Base-by-base conservation (phyloP, 495 filamentous ascomycete genomes). In the Tetracladium marchalianum region DNA sequence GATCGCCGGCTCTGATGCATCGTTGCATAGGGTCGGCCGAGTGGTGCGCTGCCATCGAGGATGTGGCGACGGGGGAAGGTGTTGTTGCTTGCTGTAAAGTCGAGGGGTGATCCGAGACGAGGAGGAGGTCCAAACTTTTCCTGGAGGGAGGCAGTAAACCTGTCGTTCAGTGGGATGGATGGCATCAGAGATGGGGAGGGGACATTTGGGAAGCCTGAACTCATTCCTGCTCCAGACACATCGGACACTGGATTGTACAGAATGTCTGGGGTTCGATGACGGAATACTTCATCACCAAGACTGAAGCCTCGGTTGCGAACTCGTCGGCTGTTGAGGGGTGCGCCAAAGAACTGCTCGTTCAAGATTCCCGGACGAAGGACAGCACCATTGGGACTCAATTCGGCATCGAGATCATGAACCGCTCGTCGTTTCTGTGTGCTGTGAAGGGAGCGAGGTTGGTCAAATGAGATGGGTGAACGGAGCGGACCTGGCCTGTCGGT, bases 231-330 rank as follows among this genome's bases (percentile, higher is more conserved):
- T 61, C 62, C 22, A 5, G 11, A 11, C 1, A 13, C 18, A 24
- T 62, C 57, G 31, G 11, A 35, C 11, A 13, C 13, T 19, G 10
- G n/a, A 9, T n/a, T 19, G 27, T 10, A 34, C 32, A 43, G 42
- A 33, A 44, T 31, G 5, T 31, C 46, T 24, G 43, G 39, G 35
- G 22, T 31, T 4, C 37, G 42, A 33, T 45, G 27, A 13, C 44
- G 38, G n/a, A 59, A 43, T 12, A 43, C 54, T 35, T 58, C 57
- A 42, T 70, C 78, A n/a, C 72, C 63, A 32, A 81, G 70, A 18
- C 75, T 79, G 41, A 82, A 84, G 7, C 78, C 80, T 6, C 82
- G 68, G 32, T 71, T 68, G 19, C 56, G 47, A 13, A 73, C 64
- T 13, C 67, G 68, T 35, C 68, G 66, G 7, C 54, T 60, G 24